These are phyloP conservation scores for Xylariaceae sp. DNA, from an alignment of 2,329 filamentous ascomycete species.

Conservation along the genomic window DNA sequence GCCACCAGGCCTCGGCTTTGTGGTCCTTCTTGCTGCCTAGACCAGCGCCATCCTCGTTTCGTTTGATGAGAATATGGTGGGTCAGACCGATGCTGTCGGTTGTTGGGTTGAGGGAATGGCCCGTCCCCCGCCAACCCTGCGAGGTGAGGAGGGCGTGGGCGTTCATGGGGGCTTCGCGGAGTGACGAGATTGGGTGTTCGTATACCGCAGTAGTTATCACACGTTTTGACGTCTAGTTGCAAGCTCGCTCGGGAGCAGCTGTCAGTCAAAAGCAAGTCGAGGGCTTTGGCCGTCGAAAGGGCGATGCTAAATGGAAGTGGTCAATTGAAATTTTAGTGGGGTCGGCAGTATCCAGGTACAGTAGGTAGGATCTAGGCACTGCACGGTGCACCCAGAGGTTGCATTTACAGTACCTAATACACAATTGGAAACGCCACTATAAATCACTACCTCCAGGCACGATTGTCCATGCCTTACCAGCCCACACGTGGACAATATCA, in stretches of 20 bases:
- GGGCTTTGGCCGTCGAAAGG: not conserved
- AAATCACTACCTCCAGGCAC: no score
- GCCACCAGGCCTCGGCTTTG: conserved; percentile 89
- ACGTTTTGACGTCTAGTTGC: no score
- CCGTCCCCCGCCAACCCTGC: conserved; percentile 87
- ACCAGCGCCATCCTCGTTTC: conserved; percentile 78
- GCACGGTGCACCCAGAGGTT: no score
- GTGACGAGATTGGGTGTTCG: not conserved
- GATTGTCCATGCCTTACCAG: no score
- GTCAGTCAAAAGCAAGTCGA: not conserved
- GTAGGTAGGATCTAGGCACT: no score
- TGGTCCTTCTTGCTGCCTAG: conserved; percentile 72
- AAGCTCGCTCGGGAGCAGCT: not conserved
- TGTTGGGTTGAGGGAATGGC: conserved; percentile 79
- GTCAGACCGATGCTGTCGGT: conserved; percentile 73
- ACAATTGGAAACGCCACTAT: no score
- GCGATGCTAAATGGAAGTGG: not conserved
- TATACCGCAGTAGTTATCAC: not conserved
- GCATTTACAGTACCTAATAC: no score
- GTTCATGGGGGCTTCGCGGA: conserved; percentile 59
- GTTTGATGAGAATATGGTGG: conserved; percentile 77
- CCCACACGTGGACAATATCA: no score
- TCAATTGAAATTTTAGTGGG: conserved; percentile 20
- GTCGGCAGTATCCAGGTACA: not conserved
- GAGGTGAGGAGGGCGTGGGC: conserved; percentile 76